Base-by-base conservation (phyloP, 768 basidiomycete species). In the Phaffia tasmanica region DNA sequence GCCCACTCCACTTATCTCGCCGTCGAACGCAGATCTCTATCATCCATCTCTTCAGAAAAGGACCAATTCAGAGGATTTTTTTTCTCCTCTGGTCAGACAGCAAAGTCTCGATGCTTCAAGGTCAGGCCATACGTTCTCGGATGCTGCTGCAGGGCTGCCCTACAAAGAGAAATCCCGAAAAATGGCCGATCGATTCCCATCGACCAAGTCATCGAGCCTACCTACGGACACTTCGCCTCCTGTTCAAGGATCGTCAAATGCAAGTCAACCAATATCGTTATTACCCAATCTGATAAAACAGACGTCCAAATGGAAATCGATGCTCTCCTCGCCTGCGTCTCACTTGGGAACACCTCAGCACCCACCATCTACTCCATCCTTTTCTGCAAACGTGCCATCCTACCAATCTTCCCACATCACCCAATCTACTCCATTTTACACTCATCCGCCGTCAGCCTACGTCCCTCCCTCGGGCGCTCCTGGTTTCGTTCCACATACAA, bases 401-500 rank as follows among this genome's bases (percentile, higher is more conserved):
- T 62, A 47, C 48, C 49, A 23, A 15, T 66, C 51, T 7, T 23
- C 25, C 46, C 19, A 25, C 48, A 27, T 67, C 35, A 67, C 65
- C 15, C 61, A 69, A 27, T 63, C 50, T 64, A 60, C 82, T 4
- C 83, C 85, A 0, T 85, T 85, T 65, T 78, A 77, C 0, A 71
- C 79, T 14, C 73, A 78, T 42, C 76, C 78, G 1, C 81, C 81
- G 1, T 62, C 65, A 15, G n/a, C 48, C 16, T 67, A 67, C 74
- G 76, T 78, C 21, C 81, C 77, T 58, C 80, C 85, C 0, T 77
- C 79, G 73, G 61, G 89, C n/a, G 89, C 89, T 0, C 89, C 89
- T 0, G 89, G 72, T 42, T 65, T 87, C 6, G 89, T 85, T 70
- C 79, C 76, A 18, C 86, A 86, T 0, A 86, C 87, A 57, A 75